A percentile compares a stretch with the other conserved stretches of the same genome.
phyloP scores from a whole-genome alignment of 164 flowering plant species.

The Umbellularia californica region DNA sequence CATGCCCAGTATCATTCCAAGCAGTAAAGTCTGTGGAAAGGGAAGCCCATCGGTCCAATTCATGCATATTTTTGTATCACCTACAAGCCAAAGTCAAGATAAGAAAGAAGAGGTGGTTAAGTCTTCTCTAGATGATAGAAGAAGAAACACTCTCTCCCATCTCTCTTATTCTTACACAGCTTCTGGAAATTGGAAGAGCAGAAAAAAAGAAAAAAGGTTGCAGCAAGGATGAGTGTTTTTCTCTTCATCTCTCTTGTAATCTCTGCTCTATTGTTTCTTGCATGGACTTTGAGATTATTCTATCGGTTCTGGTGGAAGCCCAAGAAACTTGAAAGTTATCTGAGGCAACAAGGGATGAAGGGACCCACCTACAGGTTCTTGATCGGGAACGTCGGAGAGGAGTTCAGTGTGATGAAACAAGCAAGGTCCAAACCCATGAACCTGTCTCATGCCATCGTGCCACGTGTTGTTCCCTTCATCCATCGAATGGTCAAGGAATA shows the following conservation, averaged over 20 bases:
- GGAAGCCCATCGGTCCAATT: too few species aligned
- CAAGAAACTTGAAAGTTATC: not conserved
- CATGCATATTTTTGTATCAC: too few species aligned
- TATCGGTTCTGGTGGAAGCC: not conserved
- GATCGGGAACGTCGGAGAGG: slow-evolving; percentile 4
- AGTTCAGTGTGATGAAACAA: not conserved
- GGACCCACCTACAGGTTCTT: slow-evolving; percentile 11
- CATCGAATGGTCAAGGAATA: slow-evolving; percentile 6
- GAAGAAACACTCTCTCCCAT: too few species aligned
- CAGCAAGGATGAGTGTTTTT: too few species aligned
- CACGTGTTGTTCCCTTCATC: slow-evolving; percentile 12
- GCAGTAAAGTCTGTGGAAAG: too few species aligned
- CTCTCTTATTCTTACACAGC: too few species aligned
- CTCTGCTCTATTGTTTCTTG: not conserved
- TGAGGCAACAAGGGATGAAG: slow-evolving; percentile 13
- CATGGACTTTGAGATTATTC: slow-evolving; percentile 2
- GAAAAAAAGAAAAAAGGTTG: too few species aligned
- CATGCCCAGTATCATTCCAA: too few species aligned
- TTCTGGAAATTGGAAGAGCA: too few species aligned
- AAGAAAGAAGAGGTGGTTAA: too few species aligned
- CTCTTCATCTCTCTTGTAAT: not conserved
- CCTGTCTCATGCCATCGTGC: slow-evolving; percentile 11
- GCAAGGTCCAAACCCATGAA: slow-evolving; percentile 14
- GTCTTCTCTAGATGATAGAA: too few species aligned
- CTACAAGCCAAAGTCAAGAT: too few species aligned